Conservation (phyloP, 345 rosid species). For the Aquilaria malaccensis region DNA sequence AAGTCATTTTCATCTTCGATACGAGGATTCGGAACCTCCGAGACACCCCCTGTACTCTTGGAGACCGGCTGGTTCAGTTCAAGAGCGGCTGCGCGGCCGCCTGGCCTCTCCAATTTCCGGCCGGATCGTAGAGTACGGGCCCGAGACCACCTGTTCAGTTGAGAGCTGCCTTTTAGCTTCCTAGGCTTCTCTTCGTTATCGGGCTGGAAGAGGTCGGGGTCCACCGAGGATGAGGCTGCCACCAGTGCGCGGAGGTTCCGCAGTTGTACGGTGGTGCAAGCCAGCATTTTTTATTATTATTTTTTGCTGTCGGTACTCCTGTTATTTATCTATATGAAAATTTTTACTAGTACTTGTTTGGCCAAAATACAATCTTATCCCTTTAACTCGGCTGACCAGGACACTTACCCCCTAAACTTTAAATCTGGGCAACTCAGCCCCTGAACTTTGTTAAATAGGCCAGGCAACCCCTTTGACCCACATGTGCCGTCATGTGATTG, state of each 20-base stretch:
- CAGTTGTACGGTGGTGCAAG: slow-evolving; percentile 25
- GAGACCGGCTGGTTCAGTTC: slow-evolving; percentile 13
- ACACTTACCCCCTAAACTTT: no score
- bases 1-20: slow-evolving; percentile 23
- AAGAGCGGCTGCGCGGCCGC: slow-evolving; percentile 12
- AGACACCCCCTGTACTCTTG: slow-evolving; percentile 19
- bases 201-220: slow-evolving; percentile 22
- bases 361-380: no score
- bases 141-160: slow-evolving; percentile 80
- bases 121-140: slow-evolving; percentile 77
- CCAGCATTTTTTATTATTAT: slow-evolving; percentile 27
- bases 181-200: slow-evolving; percentile 28
- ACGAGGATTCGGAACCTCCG: slow-evolving; percentile 3
- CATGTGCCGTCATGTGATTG: no score
- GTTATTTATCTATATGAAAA: no score
- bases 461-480: no score
- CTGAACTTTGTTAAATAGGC: no score
- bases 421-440: no score
- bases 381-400: no score
- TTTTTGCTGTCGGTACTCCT: background rate
- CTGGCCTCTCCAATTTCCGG: slow-evolving; percentile 47
- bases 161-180: slow-evolving; percentile 55
- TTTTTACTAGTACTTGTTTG: no score
- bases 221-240: slow-evolving; percentile 18
- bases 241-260: slow-evolving; percentile 23